Evolutionary conservation across 2,329 filamentous ascomycete species (phyloP), one percentile per base, ranked within the genome.

Genomic region (Lasiodiplodia sp.): DNA sequence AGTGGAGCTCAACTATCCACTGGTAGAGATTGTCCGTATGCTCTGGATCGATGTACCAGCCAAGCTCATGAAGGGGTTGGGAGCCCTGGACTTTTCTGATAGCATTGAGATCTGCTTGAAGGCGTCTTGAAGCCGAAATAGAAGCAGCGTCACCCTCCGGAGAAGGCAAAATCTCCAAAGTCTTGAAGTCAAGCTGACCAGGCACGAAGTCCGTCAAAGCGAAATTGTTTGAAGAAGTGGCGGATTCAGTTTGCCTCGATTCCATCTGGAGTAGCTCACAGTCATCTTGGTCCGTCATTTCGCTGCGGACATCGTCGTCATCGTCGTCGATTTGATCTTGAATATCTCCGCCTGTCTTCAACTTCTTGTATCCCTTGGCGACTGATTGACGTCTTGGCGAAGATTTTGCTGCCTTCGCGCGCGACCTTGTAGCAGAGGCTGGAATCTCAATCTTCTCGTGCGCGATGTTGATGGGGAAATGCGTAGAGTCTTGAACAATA

Each of bases 1-100:
- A 92, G 77, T 97, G 94, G 1, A 97, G 83, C 77, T 97, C 92
- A 6, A 96, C 89, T 69, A 97, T 93, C 94, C 94, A 97, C 75
- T 96, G 93, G 75, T 96, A 97, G 70, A 94, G 85, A 74, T 94
- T 96, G 2, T 57, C 55, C 23, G 25, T 82, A 85, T 56, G 93
- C 82, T 84, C 82, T 16, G 85, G 81, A 74, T 96, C 87, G 67
- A 97, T 89, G 75, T 93, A 93, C 93, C 94, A 97, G 18, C 94
- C 94, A 0, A 96, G 85, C 69, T 91, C 87, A 69, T 90, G 85
- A 1, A 87, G 77, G 0, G 88, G 86, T 0, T 85, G 88, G 12
- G 77, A 81, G 0, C 86, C 78, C 76, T 97, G 94, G 1, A 89
- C 79, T 69, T 87, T 87, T 40, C 92, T 80, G 0, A 94, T 82